phyloP scores from a whole-genome alignment of 2,329 filamentous ascomycete species.

The Calonectria pseudoreteaudii region DNA sequence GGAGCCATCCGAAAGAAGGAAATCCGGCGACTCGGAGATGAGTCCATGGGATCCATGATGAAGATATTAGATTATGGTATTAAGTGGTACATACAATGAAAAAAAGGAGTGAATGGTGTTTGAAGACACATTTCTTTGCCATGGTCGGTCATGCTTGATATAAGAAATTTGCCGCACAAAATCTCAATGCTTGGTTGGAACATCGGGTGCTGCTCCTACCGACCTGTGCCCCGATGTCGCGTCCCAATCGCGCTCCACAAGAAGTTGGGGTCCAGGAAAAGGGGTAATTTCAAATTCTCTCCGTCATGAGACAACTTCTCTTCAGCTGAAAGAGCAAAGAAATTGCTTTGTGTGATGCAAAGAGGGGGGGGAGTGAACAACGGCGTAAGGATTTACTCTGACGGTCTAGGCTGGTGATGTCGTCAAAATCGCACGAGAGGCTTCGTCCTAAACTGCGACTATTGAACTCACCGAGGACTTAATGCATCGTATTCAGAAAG shows the following conservation, averaged over 20 bases:
- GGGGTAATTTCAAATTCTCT: not conserved
- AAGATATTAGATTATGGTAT: not conserved
- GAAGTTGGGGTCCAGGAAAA: not conserved
- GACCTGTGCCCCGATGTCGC: not conserved
- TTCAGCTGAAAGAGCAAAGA: not conserved
- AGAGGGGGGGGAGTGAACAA: not conserved
- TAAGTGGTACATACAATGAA: not conserved
- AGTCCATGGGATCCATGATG: not conserved
- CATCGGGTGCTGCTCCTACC: not conserved
- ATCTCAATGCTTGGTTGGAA: not conserved
- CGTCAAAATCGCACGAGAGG: not conserved
- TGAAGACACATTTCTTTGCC: not conserved
- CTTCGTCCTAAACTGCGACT: not conserved
- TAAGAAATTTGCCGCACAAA: not conserved
- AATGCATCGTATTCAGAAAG: not conserved
- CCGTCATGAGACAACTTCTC: not conserved
- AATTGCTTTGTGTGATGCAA: not conserved
- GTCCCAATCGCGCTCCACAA: not conserved
- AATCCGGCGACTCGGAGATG: not conserved
- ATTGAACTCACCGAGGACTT: not conserved
- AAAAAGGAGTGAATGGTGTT: not conserved
- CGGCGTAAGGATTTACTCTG: not conserved
- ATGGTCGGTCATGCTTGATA: not conserved
- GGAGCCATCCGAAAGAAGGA: not conserved
- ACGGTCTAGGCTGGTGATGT: not conserved